Evolutionary conservation across 768 basidiomycete genomes (phyloP).

Genomic region (Trametes sanguinea): DNA sequence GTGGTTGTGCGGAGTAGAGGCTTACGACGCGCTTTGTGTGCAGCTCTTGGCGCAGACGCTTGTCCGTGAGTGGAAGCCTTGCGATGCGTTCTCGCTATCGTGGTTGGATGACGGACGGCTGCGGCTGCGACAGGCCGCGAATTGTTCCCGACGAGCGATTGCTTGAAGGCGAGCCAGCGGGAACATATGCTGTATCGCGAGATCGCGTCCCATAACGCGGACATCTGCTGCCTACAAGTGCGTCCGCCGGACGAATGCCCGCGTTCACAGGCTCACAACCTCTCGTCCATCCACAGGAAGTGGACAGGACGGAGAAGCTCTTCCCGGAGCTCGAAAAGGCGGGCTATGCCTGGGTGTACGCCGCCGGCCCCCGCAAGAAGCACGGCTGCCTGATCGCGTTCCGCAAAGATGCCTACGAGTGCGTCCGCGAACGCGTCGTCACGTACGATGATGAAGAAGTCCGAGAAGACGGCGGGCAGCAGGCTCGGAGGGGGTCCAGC

Average conservation of each 20-base stretch:
- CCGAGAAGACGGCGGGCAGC: conserved; percentile 39
- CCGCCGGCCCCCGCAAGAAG: conserved; percentile 70
- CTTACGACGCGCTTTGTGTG: conserved; percentile 16
- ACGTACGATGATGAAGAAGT: conserved; percentile 69
- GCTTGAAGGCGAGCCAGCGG: conserved; percentile 73
- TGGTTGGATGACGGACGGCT: neutral
- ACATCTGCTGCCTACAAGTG: conserved; percentile 88
- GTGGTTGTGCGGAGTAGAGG: neutral
- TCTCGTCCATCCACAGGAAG: conserved; percentile 65
- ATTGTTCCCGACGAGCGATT: conserved; percentile 83
- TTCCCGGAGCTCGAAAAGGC: conserved; percentile 64
- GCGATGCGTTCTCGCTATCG: neutral
- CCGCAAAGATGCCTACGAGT: conserved; percentile 51
- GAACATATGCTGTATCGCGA: conserved; percentile 78
- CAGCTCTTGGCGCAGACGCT: conserved; percentile 79
- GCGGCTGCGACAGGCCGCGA: conserved; percentile 57
- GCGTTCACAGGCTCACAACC: neutral
- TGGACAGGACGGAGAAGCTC: conserved; percentile 77
- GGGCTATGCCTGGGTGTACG: conserved; percentile 66
- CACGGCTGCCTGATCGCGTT: conserved; percentile 89
- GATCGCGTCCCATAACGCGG: conserved; percentile 68
- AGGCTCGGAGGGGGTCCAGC: conserved; percentile 52
- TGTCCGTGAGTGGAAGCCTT: conserved; percentile 58
- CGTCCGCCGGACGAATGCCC: conserved; percentile 11
- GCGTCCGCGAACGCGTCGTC: conserved; percentile 50